A percentile compares a stretch with the other conserved stretches of the same genome.
Conservation (phyloP, 768 basidiomycete genomes). For the Boletus rubroflammeus region DNA sequence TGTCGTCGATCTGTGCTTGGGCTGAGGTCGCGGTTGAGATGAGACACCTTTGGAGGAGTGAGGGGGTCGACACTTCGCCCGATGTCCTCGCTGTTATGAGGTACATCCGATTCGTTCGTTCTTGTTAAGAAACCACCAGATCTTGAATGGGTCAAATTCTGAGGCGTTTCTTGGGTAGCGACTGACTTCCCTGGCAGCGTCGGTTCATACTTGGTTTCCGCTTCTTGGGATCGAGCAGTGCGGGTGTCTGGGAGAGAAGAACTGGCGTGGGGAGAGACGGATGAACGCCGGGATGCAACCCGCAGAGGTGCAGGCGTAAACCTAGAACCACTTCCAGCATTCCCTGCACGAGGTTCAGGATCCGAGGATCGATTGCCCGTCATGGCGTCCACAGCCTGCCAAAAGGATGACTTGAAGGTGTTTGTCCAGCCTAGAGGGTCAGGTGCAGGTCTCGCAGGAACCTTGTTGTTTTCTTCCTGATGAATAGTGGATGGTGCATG, state of each 20-base stretch:
- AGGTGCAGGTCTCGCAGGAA: not conserved
- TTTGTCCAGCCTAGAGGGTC: slow-evolving; percentile 39
- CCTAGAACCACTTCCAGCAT: slow-evolving; percentile 8
- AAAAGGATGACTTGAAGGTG: slow-evolving; percentile 42
- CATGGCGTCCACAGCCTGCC: slow-evolving; percentile 48
- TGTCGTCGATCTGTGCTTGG: not conserved
- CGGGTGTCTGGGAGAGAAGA: not conserved
- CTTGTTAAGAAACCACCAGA: not conserved
- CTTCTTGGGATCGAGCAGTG: not conserved
- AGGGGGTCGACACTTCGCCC: not conserved
- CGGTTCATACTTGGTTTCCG: not conserved
- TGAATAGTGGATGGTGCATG: not conserved
- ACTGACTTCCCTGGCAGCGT: not conserved
- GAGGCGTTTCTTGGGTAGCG: not conserved
- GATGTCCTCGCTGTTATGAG: not conserved
- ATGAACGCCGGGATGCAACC: slow-evolving; percentile 11
- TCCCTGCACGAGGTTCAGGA: not conserved
- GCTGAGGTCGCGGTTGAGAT: slow-evolving; percentile 1
- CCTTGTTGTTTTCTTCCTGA: not conserved
- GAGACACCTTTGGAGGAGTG: not conserved
- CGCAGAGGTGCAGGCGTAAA: slow-evolving; percentile 24
- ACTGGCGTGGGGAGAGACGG: not conserved
- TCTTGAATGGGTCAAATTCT: not conserved
- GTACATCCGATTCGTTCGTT: not conserved
- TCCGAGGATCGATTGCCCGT: slow-evolving; percentile 38